Percentiles rank a stretch among this genome's conserved stretches.
phyloP scores from a whole-genome alignment of 768 basidiomycete species.

The Serpula lacrymans region DNA sequence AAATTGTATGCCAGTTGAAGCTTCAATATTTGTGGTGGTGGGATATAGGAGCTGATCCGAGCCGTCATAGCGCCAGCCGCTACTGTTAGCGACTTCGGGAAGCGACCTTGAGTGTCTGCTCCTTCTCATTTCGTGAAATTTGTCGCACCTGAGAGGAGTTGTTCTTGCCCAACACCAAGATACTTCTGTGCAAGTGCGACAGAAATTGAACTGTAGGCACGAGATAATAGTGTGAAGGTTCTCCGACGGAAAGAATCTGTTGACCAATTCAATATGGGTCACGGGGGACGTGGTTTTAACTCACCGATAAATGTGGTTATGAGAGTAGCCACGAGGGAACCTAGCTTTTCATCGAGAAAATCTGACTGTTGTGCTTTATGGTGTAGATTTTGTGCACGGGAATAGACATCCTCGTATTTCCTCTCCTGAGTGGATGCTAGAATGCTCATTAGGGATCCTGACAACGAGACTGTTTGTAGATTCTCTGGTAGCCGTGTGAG shows the following conservation, averaged over 20 bases:
- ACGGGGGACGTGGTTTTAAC: constrained; percentile 16
- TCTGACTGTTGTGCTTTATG: constrained; percentile 40
- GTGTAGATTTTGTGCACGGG: constrained; percentile 41
- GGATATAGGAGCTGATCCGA: constrained; percentile 46
- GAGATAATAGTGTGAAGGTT: constrained; percentile 53
- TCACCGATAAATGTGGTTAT: constrained; percentile 50
- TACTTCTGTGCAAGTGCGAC: constrained; percentile 52
- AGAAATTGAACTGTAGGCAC: constrained; percentile 63
- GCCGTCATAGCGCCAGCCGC: constrained; percentile 52
- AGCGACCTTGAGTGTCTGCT: too few relatives aligned
- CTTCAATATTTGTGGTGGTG: constrained; percentile 1
- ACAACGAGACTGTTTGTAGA: constrained; percentile 41
- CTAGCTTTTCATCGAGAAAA: constrained; percentile 45
- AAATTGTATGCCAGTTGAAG: too few relatives aligned
- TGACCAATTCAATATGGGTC: not conserved
- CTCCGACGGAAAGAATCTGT: constrained; percentile 58
- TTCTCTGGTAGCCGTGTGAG: constrained; percentile 52
- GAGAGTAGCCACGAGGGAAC: constrained; percentile 41
- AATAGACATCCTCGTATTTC: constrained; percentile 54
- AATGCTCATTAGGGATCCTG: constrained; percentile 44
- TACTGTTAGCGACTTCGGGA: constrained; percentile 40
- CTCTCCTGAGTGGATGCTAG: constrained; percentile 51
- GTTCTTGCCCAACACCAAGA: constrained; percentile 42
- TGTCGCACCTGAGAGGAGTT: constrained; percentile 28
- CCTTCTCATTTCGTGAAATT: not conserved